Conservation (phyloP, 1,284 basidiomycete genomes). For the Kalmanozyma brasiliensis region DNA sequence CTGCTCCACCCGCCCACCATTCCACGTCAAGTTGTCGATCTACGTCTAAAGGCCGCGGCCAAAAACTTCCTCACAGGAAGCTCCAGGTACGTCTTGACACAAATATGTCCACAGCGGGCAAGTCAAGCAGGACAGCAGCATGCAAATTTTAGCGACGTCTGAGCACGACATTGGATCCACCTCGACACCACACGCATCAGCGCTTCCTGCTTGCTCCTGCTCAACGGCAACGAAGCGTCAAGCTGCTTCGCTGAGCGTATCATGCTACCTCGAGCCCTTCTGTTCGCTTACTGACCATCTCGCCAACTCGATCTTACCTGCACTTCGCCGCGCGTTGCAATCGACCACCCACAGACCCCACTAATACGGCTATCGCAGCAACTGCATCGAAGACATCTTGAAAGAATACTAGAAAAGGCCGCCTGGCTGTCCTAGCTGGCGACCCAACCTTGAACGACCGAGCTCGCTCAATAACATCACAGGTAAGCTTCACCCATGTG, state of each 20-base stretch:
- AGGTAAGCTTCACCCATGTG: constrained; percentile 23
- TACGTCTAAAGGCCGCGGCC: constrained; percentile 54
- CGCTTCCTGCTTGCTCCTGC: too few relatives aligned
- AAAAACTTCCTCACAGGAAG: constrained; percentile 54
- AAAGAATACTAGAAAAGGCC: constrained; percentile 37
- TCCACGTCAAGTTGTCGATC: constrained; percentile 53
- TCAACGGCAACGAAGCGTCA: too few relatives aligned
- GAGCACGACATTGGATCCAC: too few relatives aligned
- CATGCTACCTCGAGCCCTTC: too few relatives aligned
- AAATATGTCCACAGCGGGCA: not conserved
- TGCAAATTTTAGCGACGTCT: too few relatives aligned
- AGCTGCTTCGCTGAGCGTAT: too few relatives aligned
- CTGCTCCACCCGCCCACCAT: constrained; percentile 49
- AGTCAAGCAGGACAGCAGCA: too few relatives aligned
- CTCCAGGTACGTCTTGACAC: constrained; percentile 26
- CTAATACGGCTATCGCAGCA: constrained; percentile 38
- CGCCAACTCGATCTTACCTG: not conserved
- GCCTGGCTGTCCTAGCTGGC: constrained; percentile 53
- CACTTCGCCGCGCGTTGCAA: not conserved
- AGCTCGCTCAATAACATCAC: constrained; percentile 11
- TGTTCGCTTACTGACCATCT: too few relatives aligned
- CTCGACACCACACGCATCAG: too few relatives aligned
- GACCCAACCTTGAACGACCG: constrained; percentile 46
- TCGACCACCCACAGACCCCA: constrained; percentile 24
- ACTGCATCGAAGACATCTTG: constrained; percentile 45